phyloP scores from a whole-genome alignment of 2,329 filamentous ascomycete genomes.

The Penicillium occitanis region DNA sequence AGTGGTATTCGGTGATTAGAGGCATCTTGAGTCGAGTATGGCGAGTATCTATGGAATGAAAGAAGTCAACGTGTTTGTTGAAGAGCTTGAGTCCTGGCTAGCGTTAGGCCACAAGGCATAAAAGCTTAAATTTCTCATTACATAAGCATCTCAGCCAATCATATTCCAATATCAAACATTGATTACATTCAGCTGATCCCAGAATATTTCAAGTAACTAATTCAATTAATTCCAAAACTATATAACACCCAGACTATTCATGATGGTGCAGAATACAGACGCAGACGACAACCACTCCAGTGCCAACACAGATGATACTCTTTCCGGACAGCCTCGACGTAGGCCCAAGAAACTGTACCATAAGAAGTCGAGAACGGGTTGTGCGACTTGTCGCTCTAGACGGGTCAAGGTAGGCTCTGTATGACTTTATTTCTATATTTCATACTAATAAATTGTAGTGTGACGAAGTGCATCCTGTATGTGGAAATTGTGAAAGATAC shows the following conservation, averaged over 20 bases:
- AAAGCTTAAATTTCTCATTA: not conserved
- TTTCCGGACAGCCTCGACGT: not conserved
- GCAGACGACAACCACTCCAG: not conserved
- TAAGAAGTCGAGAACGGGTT: slow-evolving; percentile 22
- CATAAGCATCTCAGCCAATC: not conserved
- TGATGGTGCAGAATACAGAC: not conserved
- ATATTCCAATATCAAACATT: not conserved
- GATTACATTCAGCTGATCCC: not conserved
- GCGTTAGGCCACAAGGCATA: slow-evolving; percentile 2
- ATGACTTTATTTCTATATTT: not conserved
- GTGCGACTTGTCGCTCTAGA: slow-evolving; percentile 24
- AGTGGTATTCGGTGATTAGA: slow-evolving; percentile 68
- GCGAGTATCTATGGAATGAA: not conserved
- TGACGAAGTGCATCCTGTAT: slow-evolving; percentile 23
- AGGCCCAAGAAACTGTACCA: slow-evolving; percentile 10
- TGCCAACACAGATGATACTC: not conserved
- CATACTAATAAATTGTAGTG: slow-evolving; percentile 16
- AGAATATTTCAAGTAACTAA: not conserved
- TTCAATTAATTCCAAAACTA: too few species aligned
- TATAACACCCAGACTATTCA: too few species aligned
- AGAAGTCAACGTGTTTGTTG: not conserved
- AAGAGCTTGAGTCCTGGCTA: not conserved
- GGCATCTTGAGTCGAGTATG: slow-evolving; percentile 53
- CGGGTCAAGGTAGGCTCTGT: slow-evolving; percentile 23
- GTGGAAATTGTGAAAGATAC: slow-evolving; percentile 22